A percentile compares a stretch with the other conserved stretches of the same genome.
Evolutionary conservation across 352 stramenopile species (phyloP).

Genomic region (Lagenidium giganteum): DNA sequence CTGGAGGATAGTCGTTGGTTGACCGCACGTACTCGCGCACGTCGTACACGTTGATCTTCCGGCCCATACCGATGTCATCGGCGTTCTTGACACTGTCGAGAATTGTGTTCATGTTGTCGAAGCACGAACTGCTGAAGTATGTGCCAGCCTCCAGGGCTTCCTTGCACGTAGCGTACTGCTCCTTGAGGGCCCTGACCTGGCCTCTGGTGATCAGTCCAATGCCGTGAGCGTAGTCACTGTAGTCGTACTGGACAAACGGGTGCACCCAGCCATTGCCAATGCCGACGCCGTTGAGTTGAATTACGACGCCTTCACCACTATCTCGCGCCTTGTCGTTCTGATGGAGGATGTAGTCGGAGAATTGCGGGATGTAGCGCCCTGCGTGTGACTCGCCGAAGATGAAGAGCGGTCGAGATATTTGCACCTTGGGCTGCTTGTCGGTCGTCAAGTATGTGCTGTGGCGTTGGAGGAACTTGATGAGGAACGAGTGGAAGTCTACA

Average conservation of each 20-base stretch:
- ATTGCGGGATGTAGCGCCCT: constrained; percentile 96
- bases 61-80: constrained; percentile 18
- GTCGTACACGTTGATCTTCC: constrained; percentile 93
- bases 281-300: constrained; percentile 84
- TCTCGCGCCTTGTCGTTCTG: constrained; percentile 61
- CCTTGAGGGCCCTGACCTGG: constrained; percentile 61
- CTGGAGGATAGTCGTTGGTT: constrained; percentile 79
- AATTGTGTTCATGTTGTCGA: constrained; percentile 91
- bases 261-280: constrained; percentile 98
- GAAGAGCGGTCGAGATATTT: constrained; percentile 80
- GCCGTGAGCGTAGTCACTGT: constrained; percentile 91
- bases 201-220: constrained; percentile 87
- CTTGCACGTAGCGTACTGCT: constrained; percentile 66
- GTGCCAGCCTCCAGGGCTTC: constrained; percentile 61
- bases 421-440: constrained; percentile 26
- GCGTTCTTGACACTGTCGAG: constrained; percentile 48
- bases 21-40: constrained; percentile 69
- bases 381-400: constrained; percentile 97
- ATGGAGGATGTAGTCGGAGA: constrained; percentile 91
- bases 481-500: constrained; percentile 91
- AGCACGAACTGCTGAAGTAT: constrained; percentile 78
- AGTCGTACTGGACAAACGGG: constrained; percentile 94
- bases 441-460: constrained; percentile 69
- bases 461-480: constrained; percentile 89
- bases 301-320: constrained; percentile 20